Percentiles rank a stretch among this genome's conserved stretches.
These are phyloP conservation scores for Curvularia sp. DNA, from an alignment of 2,329 filamentous ascomycete species.

Conservation along the genomic window DNA sequence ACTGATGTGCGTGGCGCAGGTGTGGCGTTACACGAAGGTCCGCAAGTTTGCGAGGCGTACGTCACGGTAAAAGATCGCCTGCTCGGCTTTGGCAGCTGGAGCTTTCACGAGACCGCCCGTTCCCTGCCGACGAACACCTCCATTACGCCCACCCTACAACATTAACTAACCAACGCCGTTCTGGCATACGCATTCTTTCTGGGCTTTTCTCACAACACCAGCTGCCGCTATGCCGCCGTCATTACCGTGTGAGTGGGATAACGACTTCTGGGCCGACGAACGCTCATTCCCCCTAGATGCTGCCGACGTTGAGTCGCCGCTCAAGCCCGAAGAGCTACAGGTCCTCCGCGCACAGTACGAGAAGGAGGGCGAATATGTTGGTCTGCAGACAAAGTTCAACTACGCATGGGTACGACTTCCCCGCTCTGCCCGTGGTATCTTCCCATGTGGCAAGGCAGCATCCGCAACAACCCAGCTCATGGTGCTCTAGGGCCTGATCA, in stretches of 20 bases:
- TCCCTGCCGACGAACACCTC: slow-evolving; percentile 8
- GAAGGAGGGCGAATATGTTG: slow-evolving; percentile 96
- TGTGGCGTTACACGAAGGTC: slow-evolving; percentile 12
- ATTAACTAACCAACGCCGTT: not conserved
- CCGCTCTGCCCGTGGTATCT: slow-evolving; percentile 1
- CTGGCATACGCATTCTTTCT: not conserved
- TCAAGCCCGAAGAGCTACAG: slow-evolving; percentile 90
- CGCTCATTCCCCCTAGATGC: slow-evolving; percentile 70
- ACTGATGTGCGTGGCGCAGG: slow-evolving; percentile 4
- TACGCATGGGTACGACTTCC: slow-evolving; percentile 83
- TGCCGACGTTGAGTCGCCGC: slow-evolving; percentile 93
- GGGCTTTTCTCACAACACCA: slow-evolving; percentile 8
- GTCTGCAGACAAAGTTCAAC: slow-evolving; percentile 99
- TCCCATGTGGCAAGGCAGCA: slow-evolving; percentile 5
- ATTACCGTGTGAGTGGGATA: slow-evolving; percentile 43
- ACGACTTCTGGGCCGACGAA: slow-evolving; percentile 17
- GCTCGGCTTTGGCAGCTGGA: slow-evolving; percentile 15
- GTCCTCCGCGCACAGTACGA: slow-evolving; percentile 94
- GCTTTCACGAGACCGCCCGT: slow-evolving; percentile 31
- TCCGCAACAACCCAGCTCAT: slow-evolving; percentile 13
- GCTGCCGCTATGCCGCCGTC: slow-evolving; percentile 43
- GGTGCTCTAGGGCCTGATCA: slow-evolving; percentile 80
- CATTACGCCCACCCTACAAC: slow-evolving; percentile 2
- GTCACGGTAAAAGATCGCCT: slow-evolving; percentile 37
- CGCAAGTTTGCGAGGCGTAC: slow-evolving; percentile 33